Percentiles rank a stretch among this genome's conserved stretches.
phyloP scores from a whole-genome alignment of 2,329 filamentous ascomycete species.

The Sclerotinia nivalis region DNA sequence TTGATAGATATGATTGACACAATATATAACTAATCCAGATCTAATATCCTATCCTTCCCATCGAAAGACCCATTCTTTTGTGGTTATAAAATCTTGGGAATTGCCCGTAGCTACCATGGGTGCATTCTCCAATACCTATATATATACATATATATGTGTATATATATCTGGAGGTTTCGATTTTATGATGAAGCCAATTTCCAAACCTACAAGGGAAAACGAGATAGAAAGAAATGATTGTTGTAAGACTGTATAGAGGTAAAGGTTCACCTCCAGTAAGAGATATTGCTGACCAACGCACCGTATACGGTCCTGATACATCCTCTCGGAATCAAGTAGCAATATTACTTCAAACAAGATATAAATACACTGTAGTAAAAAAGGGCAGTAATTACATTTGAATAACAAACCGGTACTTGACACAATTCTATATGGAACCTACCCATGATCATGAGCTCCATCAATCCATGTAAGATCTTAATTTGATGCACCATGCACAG shows the following conservation, averaged over 20 bases:
- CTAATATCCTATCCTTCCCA: background rate
- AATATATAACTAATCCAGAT: background rate
- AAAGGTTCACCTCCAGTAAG: background rate
- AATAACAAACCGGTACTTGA: background rate
- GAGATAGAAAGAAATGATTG: background rate
- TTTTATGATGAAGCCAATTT: background rate
- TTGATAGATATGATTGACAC: conserved; percentile 10
- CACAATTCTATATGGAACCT: conserved; percentile 10
- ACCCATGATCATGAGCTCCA: conserved; percentile 1
- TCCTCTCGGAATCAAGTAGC: background rate
- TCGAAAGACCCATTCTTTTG: background rate
- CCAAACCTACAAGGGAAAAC: background rate
- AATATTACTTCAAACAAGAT: background rate
- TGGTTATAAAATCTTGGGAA: background rate
- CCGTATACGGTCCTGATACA: background rate
- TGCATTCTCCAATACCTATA: background rate
- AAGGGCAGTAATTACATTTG: background rate
- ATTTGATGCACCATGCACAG: conserved; percentile 26
- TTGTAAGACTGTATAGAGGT: background rate
- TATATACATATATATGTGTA: background rate
- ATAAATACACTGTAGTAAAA: background rate
- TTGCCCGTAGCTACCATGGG: background rate
- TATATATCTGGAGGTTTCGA: background rate
- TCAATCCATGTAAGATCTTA: conserved; percentile 20
- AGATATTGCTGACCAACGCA: background rate